Conservation (phyloP, 345 rosid species). For the Salix udensis region DNA sequence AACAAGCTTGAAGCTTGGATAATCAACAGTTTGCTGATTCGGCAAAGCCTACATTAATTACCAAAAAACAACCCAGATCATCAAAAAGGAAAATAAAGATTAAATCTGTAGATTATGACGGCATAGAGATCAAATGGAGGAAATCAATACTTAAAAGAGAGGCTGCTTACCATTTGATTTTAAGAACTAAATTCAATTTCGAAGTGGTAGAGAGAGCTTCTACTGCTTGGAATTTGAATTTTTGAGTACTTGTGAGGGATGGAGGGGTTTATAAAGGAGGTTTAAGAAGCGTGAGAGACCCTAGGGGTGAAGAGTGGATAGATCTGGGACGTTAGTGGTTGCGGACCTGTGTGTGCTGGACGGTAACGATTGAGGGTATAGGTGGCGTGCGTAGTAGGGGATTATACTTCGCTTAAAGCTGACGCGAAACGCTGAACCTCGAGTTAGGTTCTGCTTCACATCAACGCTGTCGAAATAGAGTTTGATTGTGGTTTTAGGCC, state of each 20-base stretch:
- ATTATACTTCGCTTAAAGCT: background rate
- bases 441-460: too few relatives aligned
- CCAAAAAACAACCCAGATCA: background rate
- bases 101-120: too few relatives aligned
- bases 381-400: background rate
- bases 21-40: conserved; percentile 38
- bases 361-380: background rate
- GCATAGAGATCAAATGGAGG: background rate
- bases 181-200: background rate
- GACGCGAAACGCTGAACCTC: background rate
- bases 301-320: background rate
- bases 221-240: background rate
- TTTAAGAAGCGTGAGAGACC: conserved; percentile 5
- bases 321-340: background rate
- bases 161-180: background rate
- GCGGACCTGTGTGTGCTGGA: too few relatives aligned
- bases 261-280: conserved; percentile 18
- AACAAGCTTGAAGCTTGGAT: conserved; percentile 87
- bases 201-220: background rate
- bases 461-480: too few relatives aligned
- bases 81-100: too few relatives aligned
- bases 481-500: too few relatives aligned
- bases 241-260: background rate
- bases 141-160: background rate
- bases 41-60: conserved; percentile 32